Conservation (phyloP, 2,329 filamentous ascomycete species). For the Colletotrichum falcatum region DNA sequence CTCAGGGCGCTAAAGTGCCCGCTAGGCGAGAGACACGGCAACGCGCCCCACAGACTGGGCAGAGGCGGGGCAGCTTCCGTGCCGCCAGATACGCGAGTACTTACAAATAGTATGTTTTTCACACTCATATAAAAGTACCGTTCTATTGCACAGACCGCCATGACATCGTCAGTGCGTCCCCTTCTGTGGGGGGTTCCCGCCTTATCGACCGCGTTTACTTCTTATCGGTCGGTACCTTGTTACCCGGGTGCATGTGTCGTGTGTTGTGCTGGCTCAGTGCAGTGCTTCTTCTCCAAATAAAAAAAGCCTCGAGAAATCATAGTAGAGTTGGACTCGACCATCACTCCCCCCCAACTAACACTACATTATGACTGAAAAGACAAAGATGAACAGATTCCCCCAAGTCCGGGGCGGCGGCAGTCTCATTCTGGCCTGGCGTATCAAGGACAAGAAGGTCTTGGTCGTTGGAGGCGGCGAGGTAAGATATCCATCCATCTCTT, state of each 20-base stretch:
- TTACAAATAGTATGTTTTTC: too few species aligned
- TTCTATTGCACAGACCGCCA: conserved; percentile 12
- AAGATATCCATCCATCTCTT: conserved; percentile 48
- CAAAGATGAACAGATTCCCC: conserved; percentile 69
- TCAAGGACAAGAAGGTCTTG: conserved; percentile 88
- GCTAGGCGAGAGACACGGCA: background rate
- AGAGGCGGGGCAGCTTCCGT: conserved; percentile 9
- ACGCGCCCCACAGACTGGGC: conserved; percentile 3
- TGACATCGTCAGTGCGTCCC: conserved; percentile 12
- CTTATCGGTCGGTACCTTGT: conserved; percentile 21
- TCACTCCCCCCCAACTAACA: background rate
- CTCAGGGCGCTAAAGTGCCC: conserved; percentile 23
- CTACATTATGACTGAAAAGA: conserved; percentile 35
- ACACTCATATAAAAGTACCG: background rate
- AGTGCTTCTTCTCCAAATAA: background rate
- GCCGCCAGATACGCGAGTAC: conserved; percentile 17
- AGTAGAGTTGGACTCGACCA: conserved; percentile 25
- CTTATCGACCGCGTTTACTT: conserved; percentile 19
- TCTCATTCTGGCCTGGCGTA: conserved; percentile 95
- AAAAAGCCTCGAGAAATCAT: too few species aligned
- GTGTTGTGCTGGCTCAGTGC: too few species aligned
- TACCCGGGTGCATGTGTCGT: too few species aligned
- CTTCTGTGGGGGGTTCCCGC: conserved; percentile 6
- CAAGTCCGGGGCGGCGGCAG: conserved; percentile 91
- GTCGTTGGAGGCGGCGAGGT: conserved; percentile 97